phyloP scores from a whole-genome alignment of 805 yeast species.

The Zygoascus bituminiphila region DNA sequence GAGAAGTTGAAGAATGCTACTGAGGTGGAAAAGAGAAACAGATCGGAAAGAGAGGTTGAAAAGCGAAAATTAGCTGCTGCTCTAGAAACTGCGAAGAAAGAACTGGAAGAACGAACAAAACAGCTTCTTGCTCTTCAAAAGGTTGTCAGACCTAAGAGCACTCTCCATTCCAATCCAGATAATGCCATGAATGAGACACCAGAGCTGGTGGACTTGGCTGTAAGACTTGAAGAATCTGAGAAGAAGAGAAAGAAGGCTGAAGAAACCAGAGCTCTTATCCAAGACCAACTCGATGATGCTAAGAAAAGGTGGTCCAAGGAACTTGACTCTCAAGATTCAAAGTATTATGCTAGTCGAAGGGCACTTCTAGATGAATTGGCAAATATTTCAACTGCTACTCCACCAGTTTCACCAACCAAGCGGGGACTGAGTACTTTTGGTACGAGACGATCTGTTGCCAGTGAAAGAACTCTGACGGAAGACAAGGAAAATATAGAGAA shows the following conservation, averaged over 20 bases:
- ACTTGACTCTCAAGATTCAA: constrained; percentile 18
- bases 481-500: constrained; percentile 12
- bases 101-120: constrained; percentile 15
- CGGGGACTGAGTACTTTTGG: constrained; percentile 10
- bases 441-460: constrained; percentile 1
- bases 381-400: constrained; percentile 7
- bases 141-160: constrained; percentile 16
- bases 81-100: constrained; percentile 14
- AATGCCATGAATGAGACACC: constrained; percentile 29
- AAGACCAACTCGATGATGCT: constrained; percentile 20
- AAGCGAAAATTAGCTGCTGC: constrained; percentile 18
- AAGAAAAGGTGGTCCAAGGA: constrained; percentile 22
- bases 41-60: constrained; percentile 20
- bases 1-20: constrained; percentile 12
- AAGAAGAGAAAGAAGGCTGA: constrained; percentile 21
- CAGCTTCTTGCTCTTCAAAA: constrained; percentile 17
- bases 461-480: constrained; percentile 7
- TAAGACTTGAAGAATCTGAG: constrained; percentile 26
- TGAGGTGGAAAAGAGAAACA: constrained; percentile 17
- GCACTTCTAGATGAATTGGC: constrained; percentile 19
- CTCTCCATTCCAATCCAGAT: constrained; percentile 34
- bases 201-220: constrained; percentile 31
- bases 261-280: constrained; percentile 16
- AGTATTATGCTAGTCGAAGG: constrained; percentile 16
- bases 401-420: constrained; percentile 14